A percentile compares a stretch with the other conserved stretches of the same genome.
These are phyloP conservation scores for Carex myosuroides DNA, from an alignment of 176 grass and related monocot genomes.

Conservation along the genomic window DNA sequence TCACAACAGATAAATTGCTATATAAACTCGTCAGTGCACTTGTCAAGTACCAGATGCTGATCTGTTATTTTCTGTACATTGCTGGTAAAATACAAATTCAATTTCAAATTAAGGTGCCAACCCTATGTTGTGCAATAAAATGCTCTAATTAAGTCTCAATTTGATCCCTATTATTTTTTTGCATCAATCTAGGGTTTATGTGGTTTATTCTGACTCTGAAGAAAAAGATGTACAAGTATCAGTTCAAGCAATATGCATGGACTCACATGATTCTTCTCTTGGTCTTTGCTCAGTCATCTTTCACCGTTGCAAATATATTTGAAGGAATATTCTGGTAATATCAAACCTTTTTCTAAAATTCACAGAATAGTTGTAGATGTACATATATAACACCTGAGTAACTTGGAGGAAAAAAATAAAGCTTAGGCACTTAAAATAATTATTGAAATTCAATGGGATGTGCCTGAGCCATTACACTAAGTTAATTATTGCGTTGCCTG, in stretches of 20 bases:
- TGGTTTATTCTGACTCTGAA: constrained; percentile 99
- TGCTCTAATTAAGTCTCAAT: not conserved
- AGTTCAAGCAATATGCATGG: constrained; percentile 99
- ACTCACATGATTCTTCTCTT: constrained; percentile 98
- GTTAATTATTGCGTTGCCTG: not conserved
- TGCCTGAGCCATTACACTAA: not conserved
- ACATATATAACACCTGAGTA: not conserved
- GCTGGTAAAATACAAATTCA: constrained; percentile 52
- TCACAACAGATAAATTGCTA: constrained; percentile 86
- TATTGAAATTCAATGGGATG: not conserved
- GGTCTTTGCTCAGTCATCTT: constrained; percentile 84
- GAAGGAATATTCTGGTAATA: constrained; percentile 98
- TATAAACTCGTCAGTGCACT: constrained; percentile 76
- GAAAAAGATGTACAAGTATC: constrained; percentile 99
- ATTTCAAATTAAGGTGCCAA: not conserved
- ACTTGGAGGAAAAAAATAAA: not conserved
- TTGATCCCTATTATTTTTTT: constrained; percentile 20
- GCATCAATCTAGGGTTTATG: constrained; percentile 66
- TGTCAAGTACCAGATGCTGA: constrained; percentile 99
- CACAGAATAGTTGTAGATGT: not conserved
- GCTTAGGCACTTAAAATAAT: not conserved
- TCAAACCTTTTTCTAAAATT: not conserved
- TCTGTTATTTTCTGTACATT: constrained; percentile 99
- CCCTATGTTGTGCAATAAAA: not conserved
- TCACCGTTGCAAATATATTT: constrained; percentile 99